These are phyloP conservation scores for Metschnikowia colocasiae DNA, from an alignment of 805 yeast species.

Conservation along the genomic window DNA sequence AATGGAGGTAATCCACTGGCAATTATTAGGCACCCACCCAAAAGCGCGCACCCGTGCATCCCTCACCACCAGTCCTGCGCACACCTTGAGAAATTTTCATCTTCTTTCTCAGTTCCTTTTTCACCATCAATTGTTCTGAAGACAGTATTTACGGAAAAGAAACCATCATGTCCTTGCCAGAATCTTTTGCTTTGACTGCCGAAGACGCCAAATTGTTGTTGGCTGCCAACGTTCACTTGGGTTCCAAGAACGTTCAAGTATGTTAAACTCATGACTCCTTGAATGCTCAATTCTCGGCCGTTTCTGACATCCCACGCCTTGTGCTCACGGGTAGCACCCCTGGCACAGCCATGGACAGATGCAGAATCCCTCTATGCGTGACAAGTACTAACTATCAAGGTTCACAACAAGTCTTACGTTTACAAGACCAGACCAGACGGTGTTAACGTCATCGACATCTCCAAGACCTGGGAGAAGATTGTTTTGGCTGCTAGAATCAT, in stretches of 20 bases:
- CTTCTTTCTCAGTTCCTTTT: slow-evolving; percentile 14
- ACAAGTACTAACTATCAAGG: slow-evolving; percentile 42
- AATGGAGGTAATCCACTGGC: not conserved
- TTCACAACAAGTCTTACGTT: slow-evolving; percentile 95
- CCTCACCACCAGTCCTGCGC: slow-evolving; percentile 20
- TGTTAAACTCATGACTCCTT: slow-evolving; percentile 35
- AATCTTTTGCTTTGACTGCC: slow-evolving; percentile 88
- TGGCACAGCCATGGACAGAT: not conserved
- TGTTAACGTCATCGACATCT: slow-evolving; percentile 96
- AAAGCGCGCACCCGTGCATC: slow-evolving; percentile 15
- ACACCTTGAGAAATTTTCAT: slow-evolving; percentile 22
- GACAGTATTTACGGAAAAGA: slow-evolving; percentile 18
- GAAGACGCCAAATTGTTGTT: slow-evolving; percentile 98
- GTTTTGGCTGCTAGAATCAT: slow-evolving; percentile 99
- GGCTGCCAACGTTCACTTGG: slow-evolving; percentile 99
- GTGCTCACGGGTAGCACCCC: not conserved
- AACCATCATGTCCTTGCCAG: slow-evolving; percentile 71
- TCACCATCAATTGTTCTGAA: slow-evolving; percentile 20
- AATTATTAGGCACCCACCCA: not conserved
- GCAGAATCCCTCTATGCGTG: not conserved
- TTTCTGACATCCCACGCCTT: not conserved
- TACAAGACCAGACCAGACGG: slow-evolving; percentile 99
- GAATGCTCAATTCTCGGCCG: not conserved
- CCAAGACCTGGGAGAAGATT: slow-evolving; percentile 99
- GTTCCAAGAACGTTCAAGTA: slow-evolving; percentile 99